Evolutionary conservation across 805 yeast species (phyloP).

Genomic region (Brettanomyces sp.): DNA sequence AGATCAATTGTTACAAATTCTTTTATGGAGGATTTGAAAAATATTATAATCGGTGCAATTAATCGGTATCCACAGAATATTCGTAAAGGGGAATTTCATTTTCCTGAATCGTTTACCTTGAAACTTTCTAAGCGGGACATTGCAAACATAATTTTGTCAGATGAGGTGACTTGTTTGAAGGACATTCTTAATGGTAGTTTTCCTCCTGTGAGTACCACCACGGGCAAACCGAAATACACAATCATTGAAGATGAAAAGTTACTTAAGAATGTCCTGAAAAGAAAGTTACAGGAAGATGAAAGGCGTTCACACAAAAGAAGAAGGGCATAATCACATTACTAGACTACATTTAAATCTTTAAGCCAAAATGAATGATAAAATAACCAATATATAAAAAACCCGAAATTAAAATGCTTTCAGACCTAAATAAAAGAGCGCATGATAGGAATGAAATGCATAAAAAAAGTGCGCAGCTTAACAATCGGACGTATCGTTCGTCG

Average conservation of each 20-base stretch:
- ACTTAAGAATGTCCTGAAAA: slow-evolving; percentile 48
- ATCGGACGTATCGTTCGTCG: too few species aligned
- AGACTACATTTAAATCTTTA: neutral
- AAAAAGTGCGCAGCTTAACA: neutral
- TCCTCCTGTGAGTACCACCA: slow-evolving; percentile 11
- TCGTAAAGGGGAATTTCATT: slow-evolving; percentile 6
- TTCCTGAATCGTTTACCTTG: slow-evolving; percentile 10
- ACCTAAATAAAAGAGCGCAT: neutral
- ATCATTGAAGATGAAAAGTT: slow-evolving; percentile 52
- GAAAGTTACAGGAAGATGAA: slow-evolving; percentile 26
- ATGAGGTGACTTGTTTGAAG: slow-evolving; percentile 46
- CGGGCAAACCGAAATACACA: slow-evolving; percentile 23
- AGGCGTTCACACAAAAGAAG: slow-evolving; percentile 17
- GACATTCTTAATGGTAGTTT: slow-evolving; percentile 21
- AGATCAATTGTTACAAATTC: slow-evolving; percentile 34
- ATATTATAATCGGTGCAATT: slow-evolving; percentile 28
- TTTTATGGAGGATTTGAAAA: slow-evolving; percentile 20
- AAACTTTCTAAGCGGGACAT: slow-evolving; percentile 25
- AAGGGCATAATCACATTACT: neutral
- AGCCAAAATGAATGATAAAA: neutral
- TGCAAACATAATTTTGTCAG: slow-evolving; percentile 46
- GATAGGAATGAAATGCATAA: too few species aligned
- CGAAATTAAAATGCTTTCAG: neutral
- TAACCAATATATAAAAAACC: neutral
- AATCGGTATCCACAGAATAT: slow-evolving; percentile 36